Base-by-base conservation (phyloP, 768 basidiomycete genomes). In the Xerocomellus intermedius region DNA sequence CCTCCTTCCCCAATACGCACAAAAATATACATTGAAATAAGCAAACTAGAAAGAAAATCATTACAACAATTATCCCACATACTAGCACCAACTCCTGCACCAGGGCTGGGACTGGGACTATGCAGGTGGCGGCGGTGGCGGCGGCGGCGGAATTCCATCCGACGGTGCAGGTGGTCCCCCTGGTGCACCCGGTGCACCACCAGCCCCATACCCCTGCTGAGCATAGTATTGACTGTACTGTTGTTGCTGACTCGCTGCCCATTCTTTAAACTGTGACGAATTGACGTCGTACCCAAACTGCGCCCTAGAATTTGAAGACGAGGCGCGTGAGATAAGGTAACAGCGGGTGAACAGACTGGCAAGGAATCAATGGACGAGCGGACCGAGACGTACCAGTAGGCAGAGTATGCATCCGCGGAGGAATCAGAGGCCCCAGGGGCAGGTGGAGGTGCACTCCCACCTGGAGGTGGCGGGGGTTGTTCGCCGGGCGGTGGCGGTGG, bases 201-300 rank as follows among this genome's bases (percentile, higher is more conserved):
- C 55, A 32, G 69, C 60, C 19, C 64, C 68, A 54, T 86, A 82
- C 1, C 79, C 82, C 49, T 82, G 78, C 48, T 82, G 79, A 16
- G 80, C 79, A 64, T 91, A 90, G 69, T 90, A 90, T 55, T 89
- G 85, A 14, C 77, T 79, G 61, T 91, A 90, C 63, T 87, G 84
- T 59, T 89, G 86, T 58, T 82, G 82, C 42, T 76, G 75, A 52
- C 65, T 68, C 10, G 86, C 83, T 37, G 82, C 82, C 90, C 90
- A 91, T 62, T 88, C 82, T 68, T 89, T 91, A 69, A 91, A 92
- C 62, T 91, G 82, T 2, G 79, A 64, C 4, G 91, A 88, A 66
- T 91, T 92, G 56, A 91, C 86, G 62, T 93, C 91, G 69, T 92
- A 92, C 12, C 90, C 90, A 64, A 89, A 91, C 6, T 86, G 85